These are phyloP conservation scores for Gamarada debralockiae DNA, from an alignment of 495 filamentous ascomycete species.

Conservation along the genomic window DNA sequence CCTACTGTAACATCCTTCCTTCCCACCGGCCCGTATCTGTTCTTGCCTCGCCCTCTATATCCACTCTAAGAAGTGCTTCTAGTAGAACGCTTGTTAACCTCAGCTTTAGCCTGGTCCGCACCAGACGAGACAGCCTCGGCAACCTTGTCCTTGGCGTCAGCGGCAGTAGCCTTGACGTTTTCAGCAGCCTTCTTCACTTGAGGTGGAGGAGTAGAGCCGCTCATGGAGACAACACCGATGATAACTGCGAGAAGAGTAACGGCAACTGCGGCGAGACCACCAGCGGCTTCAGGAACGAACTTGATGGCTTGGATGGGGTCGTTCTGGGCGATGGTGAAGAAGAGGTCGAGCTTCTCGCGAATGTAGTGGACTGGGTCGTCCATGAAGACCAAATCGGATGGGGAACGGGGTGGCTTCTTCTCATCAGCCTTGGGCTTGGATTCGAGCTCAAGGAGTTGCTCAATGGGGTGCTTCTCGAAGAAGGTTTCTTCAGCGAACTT, in stretches of 20 bases:
- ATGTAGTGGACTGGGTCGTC: constrained; percentile 89
- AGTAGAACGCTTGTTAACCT: constrained; percentile 47
- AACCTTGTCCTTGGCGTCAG: constrained; percentile 74
- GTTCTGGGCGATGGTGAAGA: constrained; percentile 77
- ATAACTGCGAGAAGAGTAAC: constrained; percentile 65
- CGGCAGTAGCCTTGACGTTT: constrained; percentile 70
- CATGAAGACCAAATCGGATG: constrained; percentile 78
- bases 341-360: constrained; percentile 87
- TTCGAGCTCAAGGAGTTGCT: constrained; percentile 79
- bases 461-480: constrained; percentile 83
- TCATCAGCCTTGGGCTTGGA: constrained; percentile 75
- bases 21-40: neutral
- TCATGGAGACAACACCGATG: constrained; percentile 46
- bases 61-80: constrained; percentile 32
- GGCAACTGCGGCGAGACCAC: constrained; percentile 64
- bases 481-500: constrained; percentile 90
- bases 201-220: constrained; percentile 44
- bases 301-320: constrained; percentile 89
- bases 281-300: constrained; percentile 87
- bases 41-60: neutral
- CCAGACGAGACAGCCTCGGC: constrained; percentile 63
- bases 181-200: constrained; percentile 49
- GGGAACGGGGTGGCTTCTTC: constrained; percentile 50
- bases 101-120: constrained; percentile 62
- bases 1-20: constrained; percentile 10